Conservation (phyloP, 179 eudicot species). For the Vitellaria paradoxa region DNA sequence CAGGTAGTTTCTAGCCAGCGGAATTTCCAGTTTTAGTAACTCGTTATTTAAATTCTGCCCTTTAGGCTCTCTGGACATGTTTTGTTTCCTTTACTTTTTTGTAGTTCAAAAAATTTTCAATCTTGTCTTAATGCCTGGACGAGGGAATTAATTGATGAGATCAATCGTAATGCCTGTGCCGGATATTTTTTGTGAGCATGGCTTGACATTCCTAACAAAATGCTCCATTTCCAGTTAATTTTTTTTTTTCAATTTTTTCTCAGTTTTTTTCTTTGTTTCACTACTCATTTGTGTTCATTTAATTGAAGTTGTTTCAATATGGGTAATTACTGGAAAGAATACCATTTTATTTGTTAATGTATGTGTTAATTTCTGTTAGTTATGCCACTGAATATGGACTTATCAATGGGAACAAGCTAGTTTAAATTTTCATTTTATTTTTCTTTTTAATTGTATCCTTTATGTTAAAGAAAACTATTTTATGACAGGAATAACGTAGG, state of each 20-base stretch:
- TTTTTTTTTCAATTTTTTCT: neutral
- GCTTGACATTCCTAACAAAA: constrained; percentile 3
- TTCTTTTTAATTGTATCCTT: too few species aligned
- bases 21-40: constrained; percentile 5
- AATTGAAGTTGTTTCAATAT: neutral
- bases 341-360: neutral
- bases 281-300: neutral
- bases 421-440: too few species aligned
- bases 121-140: constrained; percentile 17
- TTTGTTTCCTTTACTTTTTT: neutral
- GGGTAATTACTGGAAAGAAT: neutral
- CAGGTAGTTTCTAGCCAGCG: constrained; percentile 16
- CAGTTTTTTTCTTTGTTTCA: neutral
- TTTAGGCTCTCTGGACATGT: constrained; percentile 13
- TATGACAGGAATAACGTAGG: too few species aligned
- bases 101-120: neutral
- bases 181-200: neutral
- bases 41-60: constrained; percentile 8
- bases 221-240: neutral
- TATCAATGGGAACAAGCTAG: neutral
- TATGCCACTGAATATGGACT: neutral
- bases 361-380: neutral
- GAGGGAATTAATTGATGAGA: constrained; percentile 15
- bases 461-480: too few species aligned
- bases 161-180: neutral